Evolutionary conservation across 164 flowering plant genomes (phyloP), one percentile per base, ranked within the genome.

Genomic region (Vitis rupestris): DNA sequence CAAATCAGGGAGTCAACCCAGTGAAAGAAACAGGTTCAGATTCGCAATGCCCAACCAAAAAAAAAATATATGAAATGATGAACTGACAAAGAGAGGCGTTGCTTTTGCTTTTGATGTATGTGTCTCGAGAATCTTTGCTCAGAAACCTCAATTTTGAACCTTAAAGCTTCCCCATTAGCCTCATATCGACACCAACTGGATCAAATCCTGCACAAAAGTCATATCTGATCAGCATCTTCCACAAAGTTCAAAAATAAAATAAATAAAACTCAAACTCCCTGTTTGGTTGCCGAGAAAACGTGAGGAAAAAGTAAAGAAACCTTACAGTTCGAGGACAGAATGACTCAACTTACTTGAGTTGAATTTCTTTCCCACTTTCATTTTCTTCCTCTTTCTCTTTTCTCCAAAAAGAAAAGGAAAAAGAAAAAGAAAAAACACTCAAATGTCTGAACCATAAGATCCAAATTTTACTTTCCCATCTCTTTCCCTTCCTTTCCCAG

Each of bases 1-100:
- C 78, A 68, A 74, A 75, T 69, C 71, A 62, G 2, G 27, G 47
- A 64, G 76, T 61, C 72, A 71, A 70, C 48, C 5, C 7, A 64
- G 64, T 19, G 65, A 65, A 71, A 67, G 58, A 52, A 66, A 63
- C 60, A 66, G 61, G 64, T 53, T 9, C 68, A 53, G 23, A 37
- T 37, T 37, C 44, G 44, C 4, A 3, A 3, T 37, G 7, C 4
- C 7, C 7, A 37, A 37, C 44, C 44, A 2, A 37, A 37, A 37
- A 37, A 3, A 31, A 3, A 23, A 19, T 23, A 59, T n/a, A 66
- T 9, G 31, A 8, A 48, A 64, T 50, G 3, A 14, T 13, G 53
- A 64, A 56, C 57, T 56, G 10, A 15, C 23, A 19, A 16, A 57
- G 56, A 53, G 56, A 53, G 56, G 56, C 2, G 1, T 53, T 13